Conservation (phyloP, 2,329 filamentous ascomycete genomes). For the Colletotrichum ledebouriae region DNA sequence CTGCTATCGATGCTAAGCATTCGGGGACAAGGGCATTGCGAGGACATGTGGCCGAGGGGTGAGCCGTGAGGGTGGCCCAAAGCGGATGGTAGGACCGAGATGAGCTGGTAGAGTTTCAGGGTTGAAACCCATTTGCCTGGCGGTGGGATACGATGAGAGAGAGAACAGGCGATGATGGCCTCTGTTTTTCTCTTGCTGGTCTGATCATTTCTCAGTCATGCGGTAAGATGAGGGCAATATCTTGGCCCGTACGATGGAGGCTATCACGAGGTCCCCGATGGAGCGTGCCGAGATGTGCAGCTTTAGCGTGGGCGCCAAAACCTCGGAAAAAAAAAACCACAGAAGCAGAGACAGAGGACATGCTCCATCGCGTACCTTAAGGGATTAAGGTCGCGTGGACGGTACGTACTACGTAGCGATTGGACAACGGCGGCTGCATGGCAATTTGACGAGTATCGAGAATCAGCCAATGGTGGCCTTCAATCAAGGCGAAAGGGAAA, state of each 20-base stretch:
- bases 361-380: neutral
- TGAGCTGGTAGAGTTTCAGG: constrained; percentile 41
- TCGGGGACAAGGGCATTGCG: constrained; percentile 9
- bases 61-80: constrained; percentile 10
- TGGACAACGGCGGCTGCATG: neutral
- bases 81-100: constrained; percentile 35
- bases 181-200: neutral
- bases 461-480: neutral
- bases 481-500: too few species aligned
- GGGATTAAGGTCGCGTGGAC: constrained; percentile 28
- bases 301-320: neutral
- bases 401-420: constrained; percentile 16
- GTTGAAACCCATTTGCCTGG: constrained; percentile 38
- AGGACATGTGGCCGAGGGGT: neutral
- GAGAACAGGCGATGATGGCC: neutral
- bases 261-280: neutral
- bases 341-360: neutral
- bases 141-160: constrained; percentile 30
- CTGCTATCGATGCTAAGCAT: constrained; percentile 32
- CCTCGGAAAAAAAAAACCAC: constrained; percentile 4
- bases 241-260: constrained; percentile 29
- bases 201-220: neutral
- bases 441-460: neutral
- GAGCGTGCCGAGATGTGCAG: neutral
- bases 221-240: constrained; percentile 10